A percentile compares a stretch with the other conserved stretches of the same genome.
These are phyloP conservation scores for Phytophthora quininea DNA, from an alignment of 352 stramenopile species.

Conservation along the genomic window DNA sequence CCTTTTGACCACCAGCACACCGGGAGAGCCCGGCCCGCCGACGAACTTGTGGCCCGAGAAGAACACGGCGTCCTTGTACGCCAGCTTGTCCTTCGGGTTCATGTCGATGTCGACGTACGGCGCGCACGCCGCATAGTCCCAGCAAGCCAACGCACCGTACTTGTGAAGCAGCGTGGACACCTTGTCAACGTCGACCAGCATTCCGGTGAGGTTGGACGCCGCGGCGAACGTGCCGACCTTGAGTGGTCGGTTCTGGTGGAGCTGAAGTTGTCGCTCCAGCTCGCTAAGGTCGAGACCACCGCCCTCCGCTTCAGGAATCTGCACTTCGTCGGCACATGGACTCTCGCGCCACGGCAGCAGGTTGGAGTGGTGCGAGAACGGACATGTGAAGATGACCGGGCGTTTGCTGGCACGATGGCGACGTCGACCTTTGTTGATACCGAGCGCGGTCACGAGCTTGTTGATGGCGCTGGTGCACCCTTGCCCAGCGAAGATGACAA, in stretches of 20 bases:
- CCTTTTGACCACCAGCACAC: slow-evolving; percentile 97
- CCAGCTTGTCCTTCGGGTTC: slow-evolving; percentile 83
- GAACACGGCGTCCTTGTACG: slow-evolving; percentile 94
- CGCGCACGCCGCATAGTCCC: slow-evolving; percentile 95
- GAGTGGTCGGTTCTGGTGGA: slow-evolving; percentile 57
- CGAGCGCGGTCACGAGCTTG: slow-evolving; percentile 81
- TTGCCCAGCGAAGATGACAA: slow-evolving; percentile 94
- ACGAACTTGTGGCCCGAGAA: slow-evolving; percentile 97
- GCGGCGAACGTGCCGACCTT: slow-evolving; percentile 93
- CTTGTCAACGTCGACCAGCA: slow-evolving; percentile 89
- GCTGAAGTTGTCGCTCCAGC: slow-evolving; percentile 54
- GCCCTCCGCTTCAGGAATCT: slow-evolving; percentile 60
- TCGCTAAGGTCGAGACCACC: slow-evolving; percentile 64
- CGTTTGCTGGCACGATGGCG: slow-evolving; percentile 33
- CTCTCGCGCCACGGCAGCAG: slow-evolving; percentile 97
- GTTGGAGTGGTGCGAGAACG: slow-evolving; percentile 98
- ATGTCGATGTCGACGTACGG: slow-evolving; percentile 96
- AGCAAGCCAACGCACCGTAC: slow-evolving; percentile 92
- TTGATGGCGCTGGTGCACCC: slow-evolving; percentile 88
- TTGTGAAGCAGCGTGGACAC: slow-evolving; percentile 92
- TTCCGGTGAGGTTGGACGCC: slow-evolving; percentile 95
- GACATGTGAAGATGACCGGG: slow-evolving; percentile 91
- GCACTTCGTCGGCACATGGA: slow-evolving; percentile 75
- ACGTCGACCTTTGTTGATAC: slow-evolving; percentile 43
- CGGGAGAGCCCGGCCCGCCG: slow-evolving; percentile 91